Evolutionary conservation across 2,329 filamentous ascomycete genomes (phyloP), one percentile per base, ranked within the genome.

Genomic region (Aspergillus melleus): DNA sequence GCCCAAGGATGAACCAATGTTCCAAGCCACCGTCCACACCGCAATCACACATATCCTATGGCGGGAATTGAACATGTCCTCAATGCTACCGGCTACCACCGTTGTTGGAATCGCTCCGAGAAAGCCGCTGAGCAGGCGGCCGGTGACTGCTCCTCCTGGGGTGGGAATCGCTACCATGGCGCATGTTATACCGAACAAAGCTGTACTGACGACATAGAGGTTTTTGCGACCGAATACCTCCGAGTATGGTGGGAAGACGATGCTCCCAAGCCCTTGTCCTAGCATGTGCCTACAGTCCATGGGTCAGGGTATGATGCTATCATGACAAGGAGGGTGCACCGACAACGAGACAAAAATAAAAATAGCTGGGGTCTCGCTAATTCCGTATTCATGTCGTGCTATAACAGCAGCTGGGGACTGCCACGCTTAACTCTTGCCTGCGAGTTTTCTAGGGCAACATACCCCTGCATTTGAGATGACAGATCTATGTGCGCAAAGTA

Each of bases 31-130:
- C 39, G 74, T 74, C 76, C 79, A 83, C 2, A 75, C 55, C 49
- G 77, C 77, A 1, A 82, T 72, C 4, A 79, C 62, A 78, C 79
- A 82, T 4, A 81, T 75, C 6, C 81, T 73, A 16, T 70, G 68
- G 51, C 72, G 72, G 1, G 74, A 70, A 54, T 81, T 76, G 67
- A 75, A 82, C 66, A 83, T 75, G 64, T 83, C 80, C 60, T 83
- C 81, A 32, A 83, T 74, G 53, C 76, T 80, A 0, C 81, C 80
- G 0, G 76, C 73, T 3, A 78, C 74, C 6, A 83, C 76, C 4
- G 79, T 75, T 0, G 77, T 74, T 1, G 81, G 81, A 19, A 81
- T 75, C 2, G 80, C 79, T 0, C 79, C 80, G 3, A 77, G 63
- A 12, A 81, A 65, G 0, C 80, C 81, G 0, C 75, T 75, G 4